phyloP scores from a whole-genome alignment of 2,329 filamentous ascomycete species.

The Knoxdaviesia proteae region DNA sequence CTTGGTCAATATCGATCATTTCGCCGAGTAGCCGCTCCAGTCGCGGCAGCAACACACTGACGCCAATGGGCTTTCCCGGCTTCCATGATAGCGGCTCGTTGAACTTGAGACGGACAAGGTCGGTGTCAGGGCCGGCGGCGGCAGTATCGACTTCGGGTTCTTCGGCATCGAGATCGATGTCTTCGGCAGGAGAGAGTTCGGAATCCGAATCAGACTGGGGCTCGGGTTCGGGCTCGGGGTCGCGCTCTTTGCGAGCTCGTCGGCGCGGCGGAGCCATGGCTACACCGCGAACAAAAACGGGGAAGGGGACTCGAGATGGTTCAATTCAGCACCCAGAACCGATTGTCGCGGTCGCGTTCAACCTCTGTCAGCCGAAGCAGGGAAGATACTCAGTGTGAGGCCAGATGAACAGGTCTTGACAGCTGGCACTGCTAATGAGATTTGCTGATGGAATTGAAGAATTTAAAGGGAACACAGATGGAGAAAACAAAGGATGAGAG shows the following conservation, averaged over 20 bases:
- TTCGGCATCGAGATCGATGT: constrained; percentile 4
- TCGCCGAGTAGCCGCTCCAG: constrained; percentile 67
- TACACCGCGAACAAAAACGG: too few species aligned
- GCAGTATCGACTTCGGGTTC: neutral
- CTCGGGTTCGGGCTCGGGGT: neutral
- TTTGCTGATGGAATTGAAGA: too few species aligned
- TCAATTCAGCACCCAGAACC: too few species aligned
- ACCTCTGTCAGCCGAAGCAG: too few species aligned
- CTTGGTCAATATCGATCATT: constrained; percentile 70
- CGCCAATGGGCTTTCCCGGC: constrained; percentile 72
- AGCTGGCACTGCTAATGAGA: too few species aligned
- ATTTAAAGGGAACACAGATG: too few species aligned
- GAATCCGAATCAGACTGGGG: neutral
- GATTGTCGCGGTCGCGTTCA: too few species aligned
- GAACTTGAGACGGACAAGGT: constrained; percentile 42
- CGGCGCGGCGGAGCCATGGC: too few species aligned
- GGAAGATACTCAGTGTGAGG: too few species aligned
- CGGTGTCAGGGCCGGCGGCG: constrained; percentile 5
- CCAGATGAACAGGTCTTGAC: too few species aligned
- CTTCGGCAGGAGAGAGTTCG: constrained; percentile 1
- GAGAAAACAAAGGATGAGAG: too few species aligned
- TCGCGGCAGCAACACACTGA: constrained; percentile 60
- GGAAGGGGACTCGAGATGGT: too few species aligned
- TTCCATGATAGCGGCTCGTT: constrained; percentile 77
- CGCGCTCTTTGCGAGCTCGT: neutral